A percentile compares a stretch with the other conserved stretches of the same genome.
Evolutionary conservation across 2,329 filamentous ascomycete genomes (phyloP).

Genomic region (Penicillium italicum): DNA sequence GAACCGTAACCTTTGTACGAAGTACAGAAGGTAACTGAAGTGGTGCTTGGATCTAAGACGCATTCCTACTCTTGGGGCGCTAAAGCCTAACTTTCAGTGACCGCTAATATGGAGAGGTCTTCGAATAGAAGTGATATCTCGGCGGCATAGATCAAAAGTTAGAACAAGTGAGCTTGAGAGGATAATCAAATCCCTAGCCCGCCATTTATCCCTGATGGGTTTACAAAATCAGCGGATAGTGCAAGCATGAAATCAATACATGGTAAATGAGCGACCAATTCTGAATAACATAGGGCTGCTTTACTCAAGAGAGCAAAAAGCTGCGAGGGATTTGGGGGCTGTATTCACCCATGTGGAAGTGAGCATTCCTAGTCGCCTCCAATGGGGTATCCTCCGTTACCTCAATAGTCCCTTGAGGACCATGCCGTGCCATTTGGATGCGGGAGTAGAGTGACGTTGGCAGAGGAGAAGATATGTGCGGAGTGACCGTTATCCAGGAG

Average conservation of each 20-base stretch:
- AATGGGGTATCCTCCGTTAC: too few species aligned
- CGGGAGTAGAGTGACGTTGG: too few species aligned
- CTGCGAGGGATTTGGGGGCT: too few species aligned
- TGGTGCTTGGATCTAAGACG: too few species aligned
- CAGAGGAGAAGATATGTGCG: too few species aligned
- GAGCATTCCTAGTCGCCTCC: too few species aligned
- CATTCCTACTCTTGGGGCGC: neutral
- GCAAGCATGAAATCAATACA: neutral
- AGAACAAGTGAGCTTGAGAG: neutral
- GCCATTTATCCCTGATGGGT: neutral
- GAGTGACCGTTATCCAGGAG: too few species aligned
- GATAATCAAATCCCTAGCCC: neutral
- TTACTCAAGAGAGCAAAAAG: neutral
- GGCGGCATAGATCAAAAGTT: neutral
- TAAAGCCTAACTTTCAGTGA: neutral
- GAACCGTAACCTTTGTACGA: too few species aligned
- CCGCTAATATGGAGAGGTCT: neutral
- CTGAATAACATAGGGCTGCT: neutral
- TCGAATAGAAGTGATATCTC: neutral
- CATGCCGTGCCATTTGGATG: too few species aligned
- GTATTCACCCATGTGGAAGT: too few species aligned
- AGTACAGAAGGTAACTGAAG: neutral
- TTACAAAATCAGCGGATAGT: too few species aligned
- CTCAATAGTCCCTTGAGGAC: too few species aligned
- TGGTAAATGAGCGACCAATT: neutral